These are phyloP conservation scores for Suillus spraguei DNA, from an alignment of 768 basidiomycete genomes.

Conservation along the genomic window DNA sequence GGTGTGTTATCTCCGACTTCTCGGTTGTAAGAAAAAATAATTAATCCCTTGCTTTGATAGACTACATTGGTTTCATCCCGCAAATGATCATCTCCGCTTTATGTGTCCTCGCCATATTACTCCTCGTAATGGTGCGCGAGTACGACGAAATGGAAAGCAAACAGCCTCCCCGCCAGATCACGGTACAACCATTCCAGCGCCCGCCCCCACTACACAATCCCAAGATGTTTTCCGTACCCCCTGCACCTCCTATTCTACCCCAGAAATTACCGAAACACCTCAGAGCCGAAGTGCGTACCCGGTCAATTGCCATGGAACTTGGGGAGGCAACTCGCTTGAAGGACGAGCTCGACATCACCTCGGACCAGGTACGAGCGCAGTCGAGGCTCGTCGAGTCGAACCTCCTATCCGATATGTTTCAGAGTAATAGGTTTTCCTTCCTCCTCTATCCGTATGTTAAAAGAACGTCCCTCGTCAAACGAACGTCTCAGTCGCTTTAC, in stretches of 20 bases:
- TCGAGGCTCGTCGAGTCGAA: too few relatives aligned
- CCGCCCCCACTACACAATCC: conserved; percentile 1
- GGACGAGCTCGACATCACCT: conserved; percentile 30
- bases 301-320: conserved; percentile 36
- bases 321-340: conserved; percentile 40
- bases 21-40: not conserved
- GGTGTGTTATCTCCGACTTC: conserved; percentile 33
- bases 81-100: conserved; percentile 54
- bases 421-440: too few relatives aligned
- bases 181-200: conserved; percentile 20
- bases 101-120: conserved; percentile 43
- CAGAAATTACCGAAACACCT: conserved; percentile 21
- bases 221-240: conserved; percentile 11
- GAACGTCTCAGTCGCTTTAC: too few relatives aligned
- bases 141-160: conserved; percentile 17
- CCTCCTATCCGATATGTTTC: too few relatives aligned
- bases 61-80: conserved; percentile 59
- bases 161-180: not conserved
- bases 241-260: not conserved
- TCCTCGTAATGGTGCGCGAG: conserved; percentile 46
- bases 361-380: too few relatives aligned
- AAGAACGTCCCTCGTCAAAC: too few relatives aligned
- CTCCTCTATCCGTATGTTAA: too few relatives aligned
- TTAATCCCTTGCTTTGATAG: conserved; percentile 27
- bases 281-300: conserved; percentile 31